Evolutionary conservation across 768 basidiomycete species (phyloP).

Genomic region (Neoboletus magnificus): DNA sequence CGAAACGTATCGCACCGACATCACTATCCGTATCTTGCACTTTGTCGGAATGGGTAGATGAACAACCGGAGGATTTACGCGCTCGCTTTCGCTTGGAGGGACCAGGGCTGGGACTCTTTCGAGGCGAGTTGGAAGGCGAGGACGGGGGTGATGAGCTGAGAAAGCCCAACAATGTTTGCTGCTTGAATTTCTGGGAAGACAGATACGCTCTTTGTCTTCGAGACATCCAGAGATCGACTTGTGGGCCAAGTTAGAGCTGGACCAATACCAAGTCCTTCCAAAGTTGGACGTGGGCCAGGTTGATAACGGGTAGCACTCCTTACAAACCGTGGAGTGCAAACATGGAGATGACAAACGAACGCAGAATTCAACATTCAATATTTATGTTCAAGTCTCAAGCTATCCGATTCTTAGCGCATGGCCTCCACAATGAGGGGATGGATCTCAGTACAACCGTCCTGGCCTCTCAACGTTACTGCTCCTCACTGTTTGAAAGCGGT

Average conservation of each 20-base stretch:
- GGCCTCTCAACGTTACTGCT: neutral
- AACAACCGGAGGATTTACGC: slow-evolving; percentile 8
- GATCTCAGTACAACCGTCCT: neutral
- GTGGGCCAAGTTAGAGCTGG: neutral
- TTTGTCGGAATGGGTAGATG: slow-evolving; percentile 16
- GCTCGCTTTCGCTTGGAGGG: slow-evolving; percentile 17
- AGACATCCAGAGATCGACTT: neutral
- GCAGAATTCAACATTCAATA: too few species aligned
- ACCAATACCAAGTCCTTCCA: neutral
- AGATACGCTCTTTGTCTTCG: slow-evolving; percentile 2
- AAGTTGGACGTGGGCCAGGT: neutral
- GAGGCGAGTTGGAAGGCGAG: slow-evolving; percentile 9
- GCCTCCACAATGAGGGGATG: neutral
- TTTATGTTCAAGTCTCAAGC: neutral
- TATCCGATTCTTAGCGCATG: neutral
- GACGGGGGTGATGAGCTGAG: slow-evolving; percentile 30
- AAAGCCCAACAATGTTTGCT: slow-evolving; percentile 42
- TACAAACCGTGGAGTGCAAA: neutral
- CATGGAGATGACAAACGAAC: too few species aligned
- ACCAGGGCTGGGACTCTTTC: neutral
- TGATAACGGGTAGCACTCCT: neutral
- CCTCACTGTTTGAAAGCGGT: neutral
- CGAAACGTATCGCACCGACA: slow-evolving; percentile 51
- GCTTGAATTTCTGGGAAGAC: slow-evolving; percentile 34
- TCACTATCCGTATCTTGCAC: slow-evolving; percentile 38